Percentiles rank a stretch among this genome's conserved stretches.
These are phyloP conservation scores for Pseudocercospora ulei DNA, from an alignment of 2,329 filamentous ascomycete genomes.

Conservation along the genomic window DNA sequence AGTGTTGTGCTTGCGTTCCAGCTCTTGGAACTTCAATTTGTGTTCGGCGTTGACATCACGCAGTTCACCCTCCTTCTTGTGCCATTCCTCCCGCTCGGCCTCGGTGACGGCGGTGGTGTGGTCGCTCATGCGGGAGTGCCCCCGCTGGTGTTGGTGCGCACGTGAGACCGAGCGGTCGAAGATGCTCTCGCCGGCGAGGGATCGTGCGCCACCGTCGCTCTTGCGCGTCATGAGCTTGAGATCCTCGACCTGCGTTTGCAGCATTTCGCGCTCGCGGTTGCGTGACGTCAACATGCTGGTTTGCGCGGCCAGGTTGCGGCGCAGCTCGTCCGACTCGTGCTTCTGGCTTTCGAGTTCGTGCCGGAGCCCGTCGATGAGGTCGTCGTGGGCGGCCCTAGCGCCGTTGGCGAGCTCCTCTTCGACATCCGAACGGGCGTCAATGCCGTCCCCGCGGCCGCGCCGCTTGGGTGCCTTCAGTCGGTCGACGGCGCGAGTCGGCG, in stretches of 20 bases:
- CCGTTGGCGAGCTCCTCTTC: constrained; percentile 35
- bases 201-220: constrained; percentile 48
- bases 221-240: constrained; percentile 79
- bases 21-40: constrained; percentile 79
- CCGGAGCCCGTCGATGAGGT: constrained; percentile 68
- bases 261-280: constrained; percentile 84
- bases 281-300: constrained; percentile 95
- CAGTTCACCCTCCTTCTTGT: constrained; percentile 70
- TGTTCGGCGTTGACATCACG: constrained; percentile 79
- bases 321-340: constrained; percentile 84
- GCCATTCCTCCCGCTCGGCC: constrained; percentile 71
- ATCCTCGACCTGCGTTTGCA: constrained; percentile 96
- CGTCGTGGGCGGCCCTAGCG: constrained; percentile 32
- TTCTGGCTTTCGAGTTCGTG: constrained; percentile 37
- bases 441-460: constrained; percentile 32
- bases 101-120: constrained; percentile 62
- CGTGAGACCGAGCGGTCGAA: constrained; percentile 90
- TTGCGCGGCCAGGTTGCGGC: constrained; percentile 86
- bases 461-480: constrained; percentile 33
- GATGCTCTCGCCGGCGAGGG: constrained; percentile 70
- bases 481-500: constrained; percentile 35
- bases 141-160: constrained; percentile 51
- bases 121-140: constrained; percentile 64
- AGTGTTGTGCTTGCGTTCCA: constrained; percentile 71
- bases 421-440: constrained; percentile 30